phyloP scores from a whole-genome alignment of 2,329 filamentous ascomycete species.

The Fusarium verticillioides region DNA sequence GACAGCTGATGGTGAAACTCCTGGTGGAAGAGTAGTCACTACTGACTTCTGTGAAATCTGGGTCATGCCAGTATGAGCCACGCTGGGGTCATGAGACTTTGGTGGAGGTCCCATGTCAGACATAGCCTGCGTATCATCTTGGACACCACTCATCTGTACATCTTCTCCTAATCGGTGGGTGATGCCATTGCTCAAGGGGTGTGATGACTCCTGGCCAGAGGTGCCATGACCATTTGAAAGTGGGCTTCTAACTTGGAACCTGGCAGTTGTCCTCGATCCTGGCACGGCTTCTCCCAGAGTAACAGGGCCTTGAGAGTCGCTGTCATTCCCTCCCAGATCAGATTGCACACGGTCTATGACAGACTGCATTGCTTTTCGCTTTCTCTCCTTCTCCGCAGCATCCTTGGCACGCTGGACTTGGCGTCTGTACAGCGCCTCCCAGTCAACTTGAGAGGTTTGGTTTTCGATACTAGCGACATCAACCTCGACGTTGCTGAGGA shows the following conservation, averaged over 20 bases:
- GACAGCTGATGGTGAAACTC: constrained; percentile 67
- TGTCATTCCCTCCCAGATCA: constrained; percentile 63
- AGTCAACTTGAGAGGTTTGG: constrained; percentile 76
- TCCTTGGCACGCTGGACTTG: constrained; percentile 73
- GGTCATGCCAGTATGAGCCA: constrained; percentile 59
- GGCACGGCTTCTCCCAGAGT: constrained; percentile 74
- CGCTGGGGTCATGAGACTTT: constrained; percentile 50
- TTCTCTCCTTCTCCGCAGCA: constrained; percentile 69
- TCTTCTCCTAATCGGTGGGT: constrained; percentile 59
- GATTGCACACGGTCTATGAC: constrained; percentile 61
- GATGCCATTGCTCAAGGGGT: constrained; percentile 65
- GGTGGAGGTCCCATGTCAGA: constrained; percentile 65
- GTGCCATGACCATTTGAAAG: constrained; percentile 68
- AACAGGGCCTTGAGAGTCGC: constrained; percentile 66
- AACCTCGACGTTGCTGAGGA: constrained; percentile 92
- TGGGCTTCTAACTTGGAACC: constrained; percentile 67
- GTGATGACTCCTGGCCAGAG: constrained; percentile 50
- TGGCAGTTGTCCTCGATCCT: constrained; percentile 60
- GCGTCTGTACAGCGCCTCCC: constrained; percentile 82
- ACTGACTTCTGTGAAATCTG: constrained; percentile 74
- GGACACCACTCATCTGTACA: constrained; percentile 69
- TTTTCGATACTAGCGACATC: constrained; percentile 83
- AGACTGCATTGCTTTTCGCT: constrained; percentile 71
- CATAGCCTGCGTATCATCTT: constrained; percentile 58
- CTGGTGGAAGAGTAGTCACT: constrained; percentile 66